Evolutionary conservation across 2,329 filamentous ascomycete genomes (phyloP), one percentile per base, ranked within the genome.

Genomic region (Madurella mycetomatis): DNA sequence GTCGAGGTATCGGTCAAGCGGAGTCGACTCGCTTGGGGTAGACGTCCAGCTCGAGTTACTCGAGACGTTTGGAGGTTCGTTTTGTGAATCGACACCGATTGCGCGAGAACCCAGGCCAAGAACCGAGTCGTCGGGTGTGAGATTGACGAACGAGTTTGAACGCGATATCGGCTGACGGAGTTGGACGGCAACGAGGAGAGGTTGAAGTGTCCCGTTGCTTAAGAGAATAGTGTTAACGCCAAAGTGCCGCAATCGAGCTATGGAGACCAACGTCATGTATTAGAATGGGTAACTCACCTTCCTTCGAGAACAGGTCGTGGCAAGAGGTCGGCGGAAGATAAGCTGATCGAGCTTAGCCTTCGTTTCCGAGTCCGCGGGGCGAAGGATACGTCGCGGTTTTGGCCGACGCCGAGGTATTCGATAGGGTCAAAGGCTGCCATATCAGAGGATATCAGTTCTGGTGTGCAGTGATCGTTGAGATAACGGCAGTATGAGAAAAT

Each of bases 401-500:
- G 19, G 5, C 46, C 49, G 8, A 55, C 45, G n/a, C 52, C 52
- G n/a, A 40, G 45, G 41, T 45, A 53, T 47, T 55, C 56, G 41
- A 53, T 50, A 12, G 42, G 42, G 17, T 50, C 39, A 34, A 53
- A 51, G 9, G 42, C 37, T 7, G 49, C 56, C 56, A 58, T 58
- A 5, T 12, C 8, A 41, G 15, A 13, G 11, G 25, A 25, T 25
- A 25, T 25, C 25, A 25, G 25, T 25, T 25, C 7, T 25, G 25
- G 7, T 25, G 7, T 4, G 25, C 25, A 25, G 25, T 25, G 25
- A 7, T 25, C 25, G 7, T 25, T 25, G 25, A 25, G 4, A 4
- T 25, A 25, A 25, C 25, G 25, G 4, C 25, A 25, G 25, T 7
- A 25, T 25, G 25, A 25, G 7, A 7, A 25, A 25, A 25, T 4